Base-by-base conservation (phyloP, 495 filamentous ascomycete genomes). In the Bathelium albidoporum region DNA sequence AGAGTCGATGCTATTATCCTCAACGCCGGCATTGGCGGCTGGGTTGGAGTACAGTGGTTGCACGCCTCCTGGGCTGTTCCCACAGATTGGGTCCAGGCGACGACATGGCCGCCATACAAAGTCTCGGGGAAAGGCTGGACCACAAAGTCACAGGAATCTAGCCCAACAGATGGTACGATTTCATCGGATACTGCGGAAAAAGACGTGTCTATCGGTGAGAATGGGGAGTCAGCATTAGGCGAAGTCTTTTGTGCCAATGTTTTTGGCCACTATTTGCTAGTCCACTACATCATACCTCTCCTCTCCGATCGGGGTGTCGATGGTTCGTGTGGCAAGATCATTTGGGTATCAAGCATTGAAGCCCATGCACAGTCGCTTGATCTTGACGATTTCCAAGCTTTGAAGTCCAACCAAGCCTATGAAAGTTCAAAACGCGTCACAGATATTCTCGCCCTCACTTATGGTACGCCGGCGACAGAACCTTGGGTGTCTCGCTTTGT, bases 231-330 rank as follows among this genome's bases (percentile, higher is more conserved):
- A 0, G 75, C 77, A 0, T 75, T 97, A 0, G 95, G 91, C 2
- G 76, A 86, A 59, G 82, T 97, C 7, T 98, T 97, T 74, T 88
- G 86, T 73, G 85, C 91, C 59, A 97, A 97, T 70, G 82, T 95
- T 32, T 96, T 98, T 70, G 94, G 95, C 0, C 94, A 97, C 75
- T 97, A 98, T 72, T 77, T 97, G 66, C 87, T 98, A 22, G 82
- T 82, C 20, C 92, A 96, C 72, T 86, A 86, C 62, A 79, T 96
- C 1, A 77, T 85, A 60, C 86, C 89, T 0, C 78, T 96, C 10
- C 79, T 97, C 52, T 82, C 73, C 61, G 69, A 77, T 18, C 26
- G 79, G 58, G 3, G 31, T 20, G 75, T 71, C 1, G 76, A 73
- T 20, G 70, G 69, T 4, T 62, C 41, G 1, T 0, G 49, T 24